Evolutionary conservation across 345 rosid species (phyloP), one percentile per base, ranked within the genome.

Genomic region (Syzygium aromaticum): DNA sequence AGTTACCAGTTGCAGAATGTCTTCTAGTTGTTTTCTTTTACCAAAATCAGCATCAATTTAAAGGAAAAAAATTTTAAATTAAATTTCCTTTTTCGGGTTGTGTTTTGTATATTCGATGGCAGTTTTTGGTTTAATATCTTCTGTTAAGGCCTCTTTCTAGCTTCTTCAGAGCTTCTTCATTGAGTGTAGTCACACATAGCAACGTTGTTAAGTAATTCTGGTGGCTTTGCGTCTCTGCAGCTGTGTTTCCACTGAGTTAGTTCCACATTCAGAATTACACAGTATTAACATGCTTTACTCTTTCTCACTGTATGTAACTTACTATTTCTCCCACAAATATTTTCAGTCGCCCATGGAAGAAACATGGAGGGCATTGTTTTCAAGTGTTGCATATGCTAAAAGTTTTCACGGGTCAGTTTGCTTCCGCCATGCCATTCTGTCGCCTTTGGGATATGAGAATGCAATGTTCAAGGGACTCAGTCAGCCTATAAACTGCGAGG

Each of bases 401-500:
- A 92, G 94, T 89, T 98, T 96, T 86, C 93, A 84, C n/a, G 93
- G 96, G 86, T 90, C 99, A 2, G 98, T 98, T 88, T 98, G 99
- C 90, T 96, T 95, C 54, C 96, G 94, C 64, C 99, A 95, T 87
- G 95, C 94, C 10, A 82, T 98, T 92, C 89, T 98, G 46, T 92
- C 95, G 30, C 99, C 99, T 11, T 85, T 98, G 89, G 99, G 99
- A 86, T 98, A 96, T 28, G 99, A 98, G 87, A 96, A 95, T 52
- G 88, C 95, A 1, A 90, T 98, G 16, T 98, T 96, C 86, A 96
- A 91, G 91, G 99, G 99, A 25, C 95, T 96, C 73, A 89, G 40
- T n/a, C 92, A 92, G 87, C 92, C 92, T 8, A 92, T 98, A 87
- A 86, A 90, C 59, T 98, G 99, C 88, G 87, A 87, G 12, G 99